Base-by-base conservation (phyloP, 2,329 filamentous ascomycete species). In the Penicillium sp. region DNA sequence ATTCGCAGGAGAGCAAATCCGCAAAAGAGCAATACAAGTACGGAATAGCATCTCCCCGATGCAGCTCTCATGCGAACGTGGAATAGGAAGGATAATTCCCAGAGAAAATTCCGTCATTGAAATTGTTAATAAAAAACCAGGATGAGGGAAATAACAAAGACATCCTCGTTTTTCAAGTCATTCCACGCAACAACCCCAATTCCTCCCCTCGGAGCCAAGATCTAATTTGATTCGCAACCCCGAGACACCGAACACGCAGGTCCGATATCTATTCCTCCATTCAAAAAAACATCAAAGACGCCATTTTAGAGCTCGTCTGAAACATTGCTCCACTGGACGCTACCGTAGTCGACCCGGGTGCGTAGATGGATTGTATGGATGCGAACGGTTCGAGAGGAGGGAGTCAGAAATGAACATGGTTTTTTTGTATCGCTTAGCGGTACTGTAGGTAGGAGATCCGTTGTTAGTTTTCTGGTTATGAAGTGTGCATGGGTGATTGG, bases 181-280 rank as follows among this genome's bases (percentile, higher is more conserved):
- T 62, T 64, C 60, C 59, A 65, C 57, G 60, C 63, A 65, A 63
- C 58, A 58, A 63, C 61, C 60, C 57, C 51, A 50, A 60, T 55
- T 59, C 56, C 57, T 56, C 53, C 52, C 49, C 55, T 56, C 53
- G 57, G 42, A 54, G 52, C 60, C 59, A 57, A 51, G 45, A 51
- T 57, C 54, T 55, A 46, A 30, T 48, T 37, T 49, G 18, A 49
- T 49, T 49, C 46, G 41, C 46, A 49, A 44, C 19, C 46, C 52
- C 49, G 46, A 54, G 51, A 54, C 55, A 59, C 36, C 50, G 42
- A 53, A 42, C 52, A 57, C 46, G 27, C 43, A 27, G 14, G 16
- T 9, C 42, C 38, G 25, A 37, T 54, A 45, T 37, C 57, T 40
- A 37, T 43, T 49, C 51, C 51, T 58, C 57, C 55, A 59, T 49